Evolutionary conservation across 2,329 filamentous ascomycete species (phyloP), one percentile per base, ranked within the genome.

Genomic region (Metarhizium anisopliae): DNA sequence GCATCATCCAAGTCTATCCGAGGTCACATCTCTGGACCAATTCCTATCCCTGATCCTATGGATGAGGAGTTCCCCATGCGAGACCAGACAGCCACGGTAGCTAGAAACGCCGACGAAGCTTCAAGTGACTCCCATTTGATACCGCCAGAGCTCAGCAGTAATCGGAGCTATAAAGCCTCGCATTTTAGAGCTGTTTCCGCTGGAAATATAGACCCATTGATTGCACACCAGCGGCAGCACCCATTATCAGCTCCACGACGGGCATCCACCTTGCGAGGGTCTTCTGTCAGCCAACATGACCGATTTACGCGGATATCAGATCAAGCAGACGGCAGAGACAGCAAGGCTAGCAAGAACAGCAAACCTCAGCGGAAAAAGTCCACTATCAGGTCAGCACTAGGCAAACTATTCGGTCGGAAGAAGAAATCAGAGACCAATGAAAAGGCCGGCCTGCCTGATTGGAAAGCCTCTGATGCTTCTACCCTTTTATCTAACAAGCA

Each of bases 1-100:
- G 58, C 71, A 59, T 70, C 71, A 59, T 70, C 72, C 60, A 71
- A 74, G 60, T 77, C 77, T 38, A 78, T 85, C 58, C 78, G 82
- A 43, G 82, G 81, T 58, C 80, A 77, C 60, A 85, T 85, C 59
- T 85, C 82, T 35, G 76, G 74, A 6, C 83, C 83, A 14, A 85
- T 85, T 51, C 81, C 81, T 2, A 78, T 85, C 25, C 66, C 71
- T 18, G 70, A 67, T 55, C 64, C 71, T 7, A 60, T 72, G 45
- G 78, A 81, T 56, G 78, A 82, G 58, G 80, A 82, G 56, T 80
- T 82, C 60, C 75, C 79, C 11, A 77, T 79, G 51, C 71, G 76
- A 52, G 73, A 73, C 35, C 74, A 74, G 11, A 69, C 71, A 13
- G 61, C 67, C 25, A 68, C 64, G 32, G 68, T 72, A 6, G 36